Evolutionary conservation across 148 eudicot genomes (phyloP).

Genomic region (Rhododendron kiyosumense): DNA sequence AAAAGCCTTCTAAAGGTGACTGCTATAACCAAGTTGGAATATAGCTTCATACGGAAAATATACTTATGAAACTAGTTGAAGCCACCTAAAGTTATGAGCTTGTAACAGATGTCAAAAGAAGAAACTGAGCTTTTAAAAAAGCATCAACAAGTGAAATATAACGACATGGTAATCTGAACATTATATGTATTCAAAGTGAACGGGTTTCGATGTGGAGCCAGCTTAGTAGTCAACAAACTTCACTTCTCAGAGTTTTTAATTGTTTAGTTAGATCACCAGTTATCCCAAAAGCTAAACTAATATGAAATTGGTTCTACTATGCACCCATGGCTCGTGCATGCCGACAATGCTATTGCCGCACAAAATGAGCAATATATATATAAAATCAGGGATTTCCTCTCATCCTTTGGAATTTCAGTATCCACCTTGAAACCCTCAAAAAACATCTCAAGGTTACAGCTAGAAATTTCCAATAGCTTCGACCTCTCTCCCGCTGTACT

Average conservation of each 20-base stretch:
- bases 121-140: neutral
- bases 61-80: neutral
- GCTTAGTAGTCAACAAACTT: neutral
- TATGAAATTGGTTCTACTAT: neutral
- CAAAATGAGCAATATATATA: neutral
- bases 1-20: conserved; percentile 1
- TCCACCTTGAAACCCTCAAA: conserved; percentile 1
- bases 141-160: neutral
- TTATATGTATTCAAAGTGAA: neutral
- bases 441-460: neutral
- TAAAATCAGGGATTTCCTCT: neutral
- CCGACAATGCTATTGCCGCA: neutral
- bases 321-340: neutral
- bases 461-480: neutral
- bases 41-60: neutral
- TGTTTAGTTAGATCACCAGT: neutral
- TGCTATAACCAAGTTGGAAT: neutral
- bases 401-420: neutral
- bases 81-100: neutral
- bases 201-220: neutral
- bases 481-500: neutral
- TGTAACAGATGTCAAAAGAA: neutral
- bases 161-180: neutral
- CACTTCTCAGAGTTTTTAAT: neutral
- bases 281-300: neutral